Evolutionary conservation across 2,329 filamentous ascomycete species (phyloP), one percentile per base, ranked within the genome.

Genomic region (Cordyceps farinosa): DNA sequence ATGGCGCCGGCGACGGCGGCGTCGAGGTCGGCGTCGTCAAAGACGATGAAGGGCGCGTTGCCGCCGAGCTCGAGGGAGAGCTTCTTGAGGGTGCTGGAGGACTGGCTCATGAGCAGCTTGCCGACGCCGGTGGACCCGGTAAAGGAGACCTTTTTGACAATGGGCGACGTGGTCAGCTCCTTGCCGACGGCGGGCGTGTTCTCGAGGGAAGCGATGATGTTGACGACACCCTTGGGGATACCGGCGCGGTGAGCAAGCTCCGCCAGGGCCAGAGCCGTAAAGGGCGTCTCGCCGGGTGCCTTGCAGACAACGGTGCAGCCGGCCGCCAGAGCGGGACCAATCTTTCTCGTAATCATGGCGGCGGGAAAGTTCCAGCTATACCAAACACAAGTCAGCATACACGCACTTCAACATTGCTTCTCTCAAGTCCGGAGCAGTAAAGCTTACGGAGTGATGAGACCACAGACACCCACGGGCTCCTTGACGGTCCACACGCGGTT

Each of bases 31-130:
- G 94, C 91, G 71, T 98, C 94, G 71, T 98, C 92, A 72, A 98
- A 98, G 40, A 98, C 92, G 68, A 98, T 97, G 74, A 97, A 96
- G 1, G 94, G 94, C 0, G 94, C 91, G 74, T 98, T 98, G 54
- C 94, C 95, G 61, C 94, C 94, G 1, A 98, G 88, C 75, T 98
- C 94, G 75, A 97, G 90, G 0, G 91, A 95, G 47, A 88, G 74
- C 68, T 87, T 84, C 84, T 98, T 98, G 69, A 97, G 79, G 0
- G 92, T 97, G 47, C 85, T 84, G 0, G 92, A 86, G 11, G 90
- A 89, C 77, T 97, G 93, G 79, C 90, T 90, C 92, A 97, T 97
- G 61, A 99, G 85, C 7, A 89, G 81, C 74, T 88, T 89, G 38
- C 87, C 87, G 44, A 90, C 86, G 51, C 72, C 76, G 0, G 87